Percentiles rank a stretch among this genome's conserved stretches.
phyloP scores from a whole-genome alignment of 768 basidiomycete genomes.

The Leccinum longicurvipes region DNA sequence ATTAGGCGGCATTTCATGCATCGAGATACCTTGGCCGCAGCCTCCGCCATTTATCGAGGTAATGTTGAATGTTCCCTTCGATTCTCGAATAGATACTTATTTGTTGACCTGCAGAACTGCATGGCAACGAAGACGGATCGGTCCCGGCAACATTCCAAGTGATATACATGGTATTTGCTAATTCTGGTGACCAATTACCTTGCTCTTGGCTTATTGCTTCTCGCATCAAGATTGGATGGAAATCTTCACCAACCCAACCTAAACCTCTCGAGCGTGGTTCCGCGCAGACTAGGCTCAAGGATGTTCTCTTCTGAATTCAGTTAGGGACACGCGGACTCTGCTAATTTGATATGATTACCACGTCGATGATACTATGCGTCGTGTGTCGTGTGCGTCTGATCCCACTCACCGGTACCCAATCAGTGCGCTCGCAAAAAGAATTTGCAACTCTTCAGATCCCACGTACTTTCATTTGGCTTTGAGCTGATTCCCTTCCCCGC shows the following conservation, averaged over 20 bases:
- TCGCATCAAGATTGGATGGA: slow-evolving; percentile 75
- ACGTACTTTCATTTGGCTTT: background rate
- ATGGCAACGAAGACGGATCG: slow-evolving; percentile 78
- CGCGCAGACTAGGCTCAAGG: slow-evolving; percentile 58
- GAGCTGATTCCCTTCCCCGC: background rate
- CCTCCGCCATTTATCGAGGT: slow-evolving; percentile 94
- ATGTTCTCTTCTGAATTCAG: slow-evolving; percentile 43
- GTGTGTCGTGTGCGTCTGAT: background rate
- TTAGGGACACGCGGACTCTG: background rate
- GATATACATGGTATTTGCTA: slow-evolving; percentile 76
- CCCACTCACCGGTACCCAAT: background rate
- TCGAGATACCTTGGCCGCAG: slow-evolving; percentile 86
- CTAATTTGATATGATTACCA: background rate
- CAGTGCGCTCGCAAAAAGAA: background rate
- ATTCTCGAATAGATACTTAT: background rate
- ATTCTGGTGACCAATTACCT: background rate
- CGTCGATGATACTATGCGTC: background rate
- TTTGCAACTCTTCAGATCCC: background rate
- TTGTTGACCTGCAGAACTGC: slow-evolving; percentile 55
- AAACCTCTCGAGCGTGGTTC: slow-evolving; percentile 64
- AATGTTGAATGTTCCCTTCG: slow-evolving; percentile 8
- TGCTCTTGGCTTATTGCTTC: background rate
- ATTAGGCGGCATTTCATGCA: slow-evolving; percentile 63
- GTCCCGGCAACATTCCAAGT: slow-evolving; percentile 96
- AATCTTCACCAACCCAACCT: slow-evolving; percentile 63